phyloP scores from a whole-genome alignment of 108 stramenopile species.

The Licmophora abbreviata region DNA sequence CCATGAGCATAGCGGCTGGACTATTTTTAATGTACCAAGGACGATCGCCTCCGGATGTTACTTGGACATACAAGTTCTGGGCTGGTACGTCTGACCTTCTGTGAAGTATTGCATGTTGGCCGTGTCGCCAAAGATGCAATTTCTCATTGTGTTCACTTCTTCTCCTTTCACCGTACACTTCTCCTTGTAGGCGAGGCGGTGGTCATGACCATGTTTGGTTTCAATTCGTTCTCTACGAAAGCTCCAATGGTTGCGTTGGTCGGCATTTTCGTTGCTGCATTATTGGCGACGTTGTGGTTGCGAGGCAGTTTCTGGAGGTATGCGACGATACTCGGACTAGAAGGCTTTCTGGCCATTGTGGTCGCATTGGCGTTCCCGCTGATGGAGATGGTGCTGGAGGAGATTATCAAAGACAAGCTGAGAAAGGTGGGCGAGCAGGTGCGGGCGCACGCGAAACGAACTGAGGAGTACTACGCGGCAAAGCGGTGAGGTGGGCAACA shows the following conservation, averaged over 20 bases:
- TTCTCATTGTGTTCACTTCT: slow-evolving; percentile 1
- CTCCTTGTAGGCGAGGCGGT: slow-evolving; percentile 71
- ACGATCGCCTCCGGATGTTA: slow-evolving; percentile 6
- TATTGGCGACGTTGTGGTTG: slow-evolving; percentile 57
- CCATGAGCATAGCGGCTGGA: slow-evolving; percentile 54
- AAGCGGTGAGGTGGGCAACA: slow-evolving; percentile 21
- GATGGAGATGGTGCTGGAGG: slow-evolving; percentile 81
- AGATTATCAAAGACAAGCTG: slow-evolving; percentile 78
- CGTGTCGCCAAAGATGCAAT: slow-evolving; percentile 7
- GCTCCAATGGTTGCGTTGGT: slow-evolving; percentile 4
- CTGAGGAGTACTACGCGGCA: slow-evolving; percentile 47
- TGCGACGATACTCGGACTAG: slow-evolving; percentile 44
- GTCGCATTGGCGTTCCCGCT: slow-evolving; percentile 74
- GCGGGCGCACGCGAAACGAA: slow-evolving; percentile 50
- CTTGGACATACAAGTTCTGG: slow-evolving; percentile 8
- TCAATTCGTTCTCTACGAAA: slow-evolving; percentile 39
- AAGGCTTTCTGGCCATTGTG: slow-evolving; percentile 53
- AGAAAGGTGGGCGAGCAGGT: slow-evolving; percentile 78
- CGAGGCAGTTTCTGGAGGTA: slow-evolving; percentile 79
- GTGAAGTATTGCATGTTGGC: background rate
- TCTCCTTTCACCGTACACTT: background rate
- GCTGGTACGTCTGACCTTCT: slow-evolving; percentile 2
- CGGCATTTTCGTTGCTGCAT: slow-evolving; percentile 23
- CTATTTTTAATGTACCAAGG: slow-evolving; percentile 62
- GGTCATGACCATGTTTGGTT: slow-evolving; percentile 70